These are phyloP conservation scores for Fusarium clavum DNA, from an alignment of 2,329 filamentous ascomycete genomes.

Conservation along the genomic window DNA sequence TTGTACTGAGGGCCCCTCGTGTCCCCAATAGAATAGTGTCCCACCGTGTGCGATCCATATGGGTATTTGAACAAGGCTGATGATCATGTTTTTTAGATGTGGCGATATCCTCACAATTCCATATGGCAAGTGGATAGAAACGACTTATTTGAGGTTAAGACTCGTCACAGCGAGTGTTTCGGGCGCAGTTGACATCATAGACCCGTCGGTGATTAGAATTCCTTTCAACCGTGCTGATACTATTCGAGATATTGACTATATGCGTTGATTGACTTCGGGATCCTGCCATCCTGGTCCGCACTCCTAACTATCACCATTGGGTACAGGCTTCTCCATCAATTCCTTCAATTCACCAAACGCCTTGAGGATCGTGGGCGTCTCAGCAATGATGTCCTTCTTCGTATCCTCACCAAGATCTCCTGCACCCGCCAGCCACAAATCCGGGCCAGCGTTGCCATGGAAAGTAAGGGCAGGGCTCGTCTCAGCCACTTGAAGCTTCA, in stretches of 20 bases:
- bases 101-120: not conserved
- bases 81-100: too few relatives aligned
- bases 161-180: not conserved
- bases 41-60: not conserved
- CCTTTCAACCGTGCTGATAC: not conserved
- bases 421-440: slow-evolving; percentile 20
- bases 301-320: not conserved
- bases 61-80: not conserved
- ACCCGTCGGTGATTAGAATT: not conserved
- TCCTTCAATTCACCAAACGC: slow-evolving; percentile 20
- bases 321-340: slow-evolving; percentile 2
- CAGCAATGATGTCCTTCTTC: slow-evolving; percentile 21
- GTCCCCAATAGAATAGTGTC: not conserved
- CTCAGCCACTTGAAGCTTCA: slow-evolving; percentile 24
- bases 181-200: not conserved
- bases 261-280: not conserved
- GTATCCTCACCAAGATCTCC: slow-evolving; percentile 29
- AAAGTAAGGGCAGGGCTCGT: slow-evolving; percentile 23
- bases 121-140: not conserved
- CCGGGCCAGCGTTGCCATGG: slow-evolving; percentile 3
- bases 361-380: slow-evolving; percentile 15
- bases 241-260: not conserved
- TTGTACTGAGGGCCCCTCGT: not conserved
- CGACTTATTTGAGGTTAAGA: not conserved
- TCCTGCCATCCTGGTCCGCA: not conserved